Percentiles rank a stretch among this genome's conserved stretches.
Conservation (phyloP, 768 basidiomycete genomes). For the Leucocoprinus sp. region DNA sequence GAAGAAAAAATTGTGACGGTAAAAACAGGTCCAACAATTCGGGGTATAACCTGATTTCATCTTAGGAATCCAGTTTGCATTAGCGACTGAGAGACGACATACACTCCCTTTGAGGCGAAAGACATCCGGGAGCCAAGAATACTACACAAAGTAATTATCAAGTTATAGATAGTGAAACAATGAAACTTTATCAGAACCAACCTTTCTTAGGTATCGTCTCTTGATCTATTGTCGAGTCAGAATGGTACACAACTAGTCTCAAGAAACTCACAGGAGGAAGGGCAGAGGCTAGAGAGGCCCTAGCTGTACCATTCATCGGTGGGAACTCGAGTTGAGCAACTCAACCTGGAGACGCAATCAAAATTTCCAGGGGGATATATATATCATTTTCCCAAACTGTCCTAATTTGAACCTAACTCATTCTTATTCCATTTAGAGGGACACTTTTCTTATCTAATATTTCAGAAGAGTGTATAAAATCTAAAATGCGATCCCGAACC, state of each 20-base stretch:
- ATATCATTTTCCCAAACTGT: too few relatives aligned
- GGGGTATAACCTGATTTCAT: constrained; percentile 48
- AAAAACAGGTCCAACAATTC: constrained; percentile 74
- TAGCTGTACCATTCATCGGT: constrained; percentile 18
- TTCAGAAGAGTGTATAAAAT: too few relatives aligned
- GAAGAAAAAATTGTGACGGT: constrained; percentile 75
- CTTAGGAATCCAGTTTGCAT: constrained; percentile 4
- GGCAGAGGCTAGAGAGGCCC: constrained; percentile 23
- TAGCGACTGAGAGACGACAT: constrained; percentile 20
- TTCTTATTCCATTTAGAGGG: too few relatives aligned
- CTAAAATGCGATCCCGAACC: too few relatives aligned
- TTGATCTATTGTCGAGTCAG: constrained; percentile 35
- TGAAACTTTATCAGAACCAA: constrained; percentile 12
- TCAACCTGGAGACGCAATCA: too few relatives aligned
- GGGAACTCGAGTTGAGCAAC: too few relatives aligned
- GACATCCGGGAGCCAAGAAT: constrained; percentile 87
- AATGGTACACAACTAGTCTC: not conserved
- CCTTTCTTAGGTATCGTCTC: constrained; percentile 47
- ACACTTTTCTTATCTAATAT: too few relatives aligned
- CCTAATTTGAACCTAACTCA: too few relatives aligned
- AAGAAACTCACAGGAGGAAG: constrained; percentile 19
- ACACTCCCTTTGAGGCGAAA: constrained; percentile 79
- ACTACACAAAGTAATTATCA: constrained; percentile 31
- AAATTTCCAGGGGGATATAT: too few relatives aligned
- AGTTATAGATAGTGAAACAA: not conserved